Evolutionary conservation across 1,284 basidiomycete genomes (phyloP).

Genomic region (Sporisorium graminicola): DNA sequence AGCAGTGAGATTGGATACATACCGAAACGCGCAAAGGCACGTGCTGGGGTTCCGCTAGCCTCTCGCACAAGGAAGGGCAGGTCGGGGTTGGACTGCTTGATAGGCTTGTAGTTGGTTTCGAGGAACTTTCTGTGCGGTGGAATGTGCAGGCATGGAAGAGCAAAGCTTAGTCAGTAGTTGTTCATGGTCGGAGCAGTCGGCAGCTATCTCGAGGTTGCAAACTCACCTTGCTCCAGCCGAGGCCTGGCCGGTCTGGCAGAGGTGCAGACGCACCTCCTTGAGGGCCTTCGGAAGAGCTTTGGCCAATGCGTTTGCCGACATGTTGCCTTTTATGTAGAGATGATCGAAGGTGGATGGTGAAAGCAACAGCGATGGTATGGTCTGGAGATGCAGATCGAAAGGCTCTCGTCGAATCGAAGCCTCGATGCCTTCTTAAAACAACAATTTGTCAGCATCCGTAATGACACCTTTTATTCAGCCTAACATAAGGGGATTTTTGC

Average conservation of each 20-base stretch:
- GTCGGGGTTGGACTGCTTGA: constrained; percentile 68
- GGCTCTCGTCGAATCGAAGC: no score
- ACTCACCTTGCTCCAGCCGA: constrained; percentile 67
- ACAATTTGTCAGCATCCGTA: constrained; percentile 36
- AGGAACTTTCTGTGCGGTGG: constrained; percentile 61
- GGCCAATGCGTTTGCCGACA: constrained; percentile 62
- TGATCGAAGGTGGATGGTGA: constrained; percentile 6
- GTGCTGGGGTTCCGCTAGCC: constrained; percentile 63
- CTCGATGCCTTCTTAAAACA: constrained; percentile 3
- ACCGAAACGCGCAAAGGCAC: constrained; percentile 68
- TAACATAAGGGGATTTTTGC: constrained; percentile 4
- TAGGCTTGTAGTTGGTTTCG: constrained; percentile 60
- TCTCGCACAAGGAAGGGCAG: constrained; percentile 68
- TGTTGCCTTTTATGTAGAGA: constrained; percentile 20
- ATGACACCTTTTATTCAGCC: neutral
- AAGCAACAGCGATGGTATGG: neutral
- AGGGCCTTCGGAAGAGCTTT: constrained; percentile 62
- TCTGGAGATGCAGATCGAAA: neutral
- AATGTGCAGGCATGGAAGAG: no score
- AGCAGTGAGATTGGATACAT: constrained; percentile 23
- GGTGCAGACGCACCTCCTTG: constrained; percentile 67
- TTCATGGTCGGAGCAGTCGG: neutral
- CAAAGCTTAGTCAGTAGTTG: constrained; percentile 3
- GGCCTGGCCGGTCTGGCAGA: constrained; percentile 65
- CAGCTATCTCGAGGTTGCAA: neutral